These are phyloP conservation scores for Parascedosporium putredinis DNA, from an alignment of 2,329 filamentous ascomycete genomes.

Conservation along the genomic window DNA sequence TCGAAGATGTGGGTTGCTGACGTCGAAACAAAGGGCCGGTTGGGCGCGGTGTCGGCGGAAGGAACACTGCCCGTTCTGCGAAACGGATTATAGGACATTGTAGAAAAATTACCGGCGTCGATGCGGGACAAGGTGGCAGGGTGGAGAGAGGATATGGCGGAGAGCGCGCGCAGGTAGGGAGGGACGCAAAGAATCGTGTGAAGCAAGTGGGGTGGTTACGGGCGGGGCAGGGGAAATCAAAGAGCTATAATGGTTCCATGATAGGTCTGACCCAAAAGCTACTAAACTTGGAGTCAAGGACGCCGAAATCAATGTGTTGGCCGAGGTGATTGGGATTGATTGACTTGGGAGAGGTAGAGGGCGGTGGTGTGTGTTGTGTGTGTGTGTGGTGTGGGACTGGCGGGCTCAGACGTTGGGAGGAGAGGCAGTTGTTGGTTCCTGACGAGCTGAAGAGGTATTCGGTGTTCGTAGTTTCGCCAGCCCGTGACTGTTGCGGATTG, in stretches of 20 bases:
- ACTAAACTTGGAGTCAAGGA: not conserved
- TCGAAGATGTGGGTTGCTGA: not conserved
- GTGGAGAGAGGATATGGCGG: not conserved
- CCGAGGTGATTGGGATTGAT: slow-evolving; percentile 5
- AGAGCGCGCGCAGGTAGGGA: not conserved
- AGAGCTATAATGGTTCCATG: slow-evolving; percentile 1
- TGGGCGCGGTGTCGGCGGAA: not conserved
- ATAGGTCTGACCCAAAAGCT: slow-evolving; percentile 9
- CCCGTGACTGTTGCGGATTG: not conserved
- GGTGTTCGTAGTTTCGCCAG: not conserved
- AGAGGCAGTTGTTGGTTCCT: slow-evolving; percentile 1
- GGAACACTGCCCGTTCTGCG: not conserved
- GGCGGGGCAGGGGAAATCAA: too few species aligned
- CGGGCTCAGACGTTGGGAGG: slow-evolving; percentile 1
- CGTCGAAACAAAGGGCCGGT: not conserved
- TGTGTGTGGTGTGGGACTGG: not conserved
- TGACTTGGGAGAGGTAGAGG: not conserved
- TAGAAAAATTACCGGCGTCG: too few species aligned
- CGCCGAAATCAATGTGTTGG: not conserved
- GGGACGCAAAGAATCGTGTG: not conserved
- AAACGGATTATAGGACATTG: slow-evolving; percentile 7
- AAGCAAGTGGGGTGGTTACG: too few species aligned
- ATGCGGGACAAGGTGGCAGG: not conserved
- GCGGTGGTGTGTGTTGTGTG: too few species aligned
- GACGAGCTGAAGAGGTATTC: not conserved